Percentiles rank a stretch among this genome's conserved stretches.
Evolutionary conservation across 2,329 filamentous ascomycete genomes (phyloP).

Genomic region (Hypoxylon rubiginosum): DNA sequence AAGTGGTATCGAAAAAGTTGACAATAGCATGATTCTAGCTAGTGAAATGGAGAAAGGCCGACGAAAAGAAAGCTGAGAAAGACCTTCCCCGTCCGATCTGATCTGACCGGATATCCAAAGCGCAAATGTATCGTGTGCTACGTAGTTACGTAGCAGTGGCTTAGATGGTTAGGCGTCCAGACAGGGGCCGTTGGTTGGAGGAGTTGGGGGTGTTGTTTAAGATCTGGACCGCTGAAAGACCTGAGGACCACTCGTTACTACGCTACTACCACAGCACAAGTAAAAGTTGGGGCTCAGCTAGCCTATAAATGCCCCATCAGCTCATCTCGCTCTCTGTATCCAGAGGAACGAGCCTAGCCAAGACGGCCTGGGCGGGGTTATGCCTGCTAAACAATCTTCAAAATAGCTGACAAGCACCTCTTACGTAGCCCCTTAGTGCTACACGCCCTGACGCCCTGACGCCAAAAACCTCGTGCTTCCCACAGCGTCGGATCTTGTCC

Average conservation of each 20-base stretch:
- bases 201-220: slow-evolving; percentile 5
- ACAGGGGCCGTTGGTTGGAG: not conserved
- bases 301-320: not conserved
- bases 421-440: slow-evolving; percentile 5
- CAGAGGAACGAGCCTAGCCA: slow-evolving; percentile 16
- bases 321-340: slow-evolving; percentile 12
- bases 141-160: slow-evolving; percentile 13
- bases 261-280: slow-evolving; percentile 5
- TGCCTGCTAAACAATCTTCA: not conserved
- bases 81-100: slow-evolving; percentile 15
- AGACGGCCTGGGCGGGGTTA: not conserved
- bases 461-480: not conserved
- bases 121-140: slow-evolving; percentile 15
- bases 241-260: slow-evolving; percentile 6
- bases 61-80: slow-evolving; percentile 8
- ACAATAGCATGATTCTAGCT: slow-evolving; percentile 13
- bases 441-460: too few relatives aligned
- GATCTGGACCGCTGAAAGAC: slow-evolving; percentile 16
- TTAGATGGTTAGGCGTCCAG: not conserved
- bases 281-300: slow-evolving; percentile 26
- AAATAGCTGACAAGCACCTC: not conserved
- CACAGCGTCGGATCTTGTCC: not conserved
- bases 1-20: slow-evolving; percentile 5
- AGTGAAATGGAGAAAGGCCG: not conserved
- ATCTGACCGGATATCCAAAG: slow-evolving; percentile 23